Evolutionary conservation across 2,329 filamentous ascomycete species (phyloP).

Genomic region (Elsinoe necatrix): DNA sequence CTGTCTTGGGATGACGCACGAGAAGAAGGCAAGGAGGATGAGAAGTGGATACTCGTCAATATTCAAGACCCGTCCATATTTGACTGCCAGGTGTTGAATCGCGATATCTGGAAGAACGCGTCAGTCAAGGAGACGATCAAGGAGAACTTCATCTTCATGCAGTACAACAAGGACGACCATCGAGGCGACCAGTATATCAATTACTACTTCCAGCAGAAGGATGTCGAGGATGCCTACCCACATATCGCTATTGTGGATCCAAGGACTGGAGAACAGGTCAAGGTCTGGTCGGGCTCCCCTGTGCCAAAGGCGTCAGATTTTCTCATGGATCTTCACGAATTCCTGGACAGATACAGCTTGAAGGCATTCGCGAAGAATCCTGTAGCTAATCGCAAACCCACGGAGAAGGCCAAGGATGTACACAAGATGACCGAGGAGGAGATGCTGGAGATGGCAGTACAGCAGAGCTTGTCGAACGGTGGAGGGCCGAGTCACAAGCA

Average conservation of each 20-base stretch:
- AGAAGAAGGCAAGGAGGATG: constrained; percentile 72
- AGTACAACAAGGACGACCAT: constrained; percentile 80
- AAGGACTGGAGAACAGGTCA: constrained; percentile 91
- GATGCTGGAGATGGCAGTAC: constrained; percentile 88
- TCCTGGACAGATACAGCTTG: constrained; percentile 92
- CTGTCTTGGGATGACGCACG: constrained; percentile 77
- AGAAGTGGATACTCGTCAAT: constrained; percentile 95
- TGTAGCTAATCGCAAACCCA: constrained; percentile 67
- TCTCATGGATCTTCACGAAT: constrained; percentile 84
- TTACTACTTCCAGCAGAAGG: constrained; percentile 74
- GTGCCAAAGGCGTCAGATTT: constrained; percentile 72
- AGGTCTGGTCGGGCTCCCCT: constrained; percentile 82
- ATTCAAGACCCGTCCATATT: constrained; percentile 91
- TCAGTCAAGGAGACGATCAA: constrained; percentile 69
- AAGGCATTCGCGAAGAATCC: constrained; percentile 86
- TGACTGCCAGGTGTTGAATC: constrained; percentile 86
- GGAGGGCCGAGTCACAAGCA: constrained; percentile 43
- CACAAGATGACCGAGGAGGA: constrained; percentile 93
- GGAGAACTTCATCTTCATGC: constrained; percentile 93
- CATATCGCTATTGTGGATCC: constrained; percentile 95
- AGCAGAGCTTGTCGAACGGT: constrained; percentile 67
- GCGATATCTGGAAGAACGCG: constrained; percentile 90
- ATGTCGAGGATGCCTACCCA: constrained; percentile 83
- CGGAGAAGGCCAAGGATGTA: constrained; percentile 58
- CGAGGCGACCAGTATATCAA: constrained; percentile 73